Conservation (phyloP, 177 flowering plant genomes). For the Vitis hybrid region DNA sequence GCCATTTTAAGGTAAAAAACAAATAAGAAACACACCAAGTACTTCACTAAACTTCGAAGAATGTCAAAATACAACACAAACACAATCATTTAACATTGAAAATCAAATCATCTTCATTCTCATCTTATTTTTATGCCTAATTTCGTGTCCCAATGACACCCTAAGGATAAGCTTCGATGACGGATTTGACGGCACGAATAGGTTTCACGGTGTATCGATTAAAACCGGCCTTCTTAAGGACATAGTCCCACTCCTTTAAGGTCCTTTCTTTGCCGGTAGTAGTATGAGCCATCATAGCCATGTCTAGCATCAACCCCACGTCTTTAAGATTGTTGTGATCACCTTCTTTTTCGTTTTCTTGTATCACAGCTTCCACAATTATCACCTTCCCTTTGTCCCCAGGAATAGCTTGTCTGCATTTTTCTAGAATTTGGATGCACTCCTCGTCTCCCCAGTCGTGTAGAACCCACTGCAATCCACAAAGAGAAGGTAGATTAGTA, state of each 20-base stretch:
- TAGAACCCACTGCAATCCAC: conserved; percentile 40
- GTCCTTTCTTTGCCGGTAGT: conserved; percentile 65
- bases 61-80: no score
- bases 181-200: conserved; percentile 38
- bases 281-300: conserved; percentile 78
- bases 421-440: conserved; percentile 53
- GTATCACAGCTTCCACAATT: conserved; percentile 49
- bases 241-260: conserved; percentile 48
- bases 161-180: conserved; percentile 58
- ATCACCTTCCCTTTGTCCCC: conserved; percentile 54
- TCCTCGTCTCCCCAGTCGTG: conserved; percentile 72
- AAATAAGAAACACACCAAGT: no score
- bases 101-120: no score
- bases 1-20: no score
- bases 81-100: no score
- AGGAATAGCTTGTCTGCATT: conserved; percentile 51
- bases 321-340: conserved; percentile 20
- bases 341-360: conserved; percentile 22
- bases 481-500: no score
- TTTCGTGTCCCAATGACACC: background rate
- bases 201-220: conserved; percentile 29
- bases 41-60: no score
- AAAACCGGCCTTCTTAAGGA: conserved; percentile 53
- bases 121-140: no score
- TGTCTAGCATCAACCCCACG: conserved; percentile 51